Evolutionary conservation across 176 grass and related monocot genomes (phyloP).

Genomic region (Aegilops tauschii): DNA sequence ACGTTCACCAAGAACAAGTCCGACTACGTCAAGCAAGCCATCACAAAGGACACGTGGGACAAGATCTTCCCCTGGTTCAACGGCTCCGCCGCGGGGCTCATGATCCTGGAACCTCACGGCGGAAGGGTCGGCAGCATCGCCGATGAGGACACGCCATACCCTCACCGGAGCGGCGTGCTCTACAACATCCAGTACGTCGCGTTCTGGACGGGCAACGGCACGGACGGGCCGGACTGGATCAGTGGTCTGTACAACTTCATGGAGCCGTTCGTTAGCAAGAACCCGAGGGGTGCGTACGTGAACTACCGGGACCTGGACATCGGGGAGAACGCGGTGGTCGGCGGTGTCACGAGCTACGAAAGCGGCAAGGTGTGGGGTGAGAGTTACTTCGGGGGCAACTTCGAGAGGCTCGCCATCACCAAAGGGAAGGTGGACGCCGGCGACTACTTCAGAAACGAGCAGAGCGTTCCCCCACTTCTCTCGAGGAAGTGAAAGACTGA

Average conservation of each 20-base stretch:
- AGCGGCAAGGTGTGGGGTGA: conserved; percentile 42
- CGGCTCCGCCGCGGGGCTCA: background rate
- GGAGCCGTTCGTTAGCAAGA: conserved; percentile 35
- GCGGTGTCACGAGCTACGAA: conserved; percentile 29
- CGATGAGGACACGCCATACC: conserved; percentile 14
- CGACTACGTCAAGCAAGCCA: conserved; percentile 35
- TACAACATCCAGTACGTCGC: conserved; percentile 44
- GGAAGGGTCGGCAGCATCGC: conserved; percentile 1
- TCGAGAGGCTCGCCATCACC: conserved; percentile 27
- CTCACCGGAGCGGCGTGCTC: conserved; percentile 29
- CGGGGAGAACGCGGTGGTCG: conserved; percentile 31
- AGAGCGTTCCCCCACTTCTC: conserved; percentile 48
- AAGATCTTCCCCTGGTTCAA: conserved; percentile 11
- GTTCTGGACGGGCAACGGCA: background rate
- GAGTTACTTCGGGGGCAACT: conserved; percentile 45
- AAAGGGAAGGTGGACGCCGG: conserved; percentile 39
- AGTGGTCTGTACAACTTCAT: conserved; percentile 15
- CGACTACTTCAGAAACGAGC: conserved; percentile 62
- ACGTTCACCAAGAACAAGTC: conserved; percentile 21
- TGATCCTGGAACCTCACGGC: conserved; percentile 33
- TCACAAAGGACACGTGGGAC: background rate
- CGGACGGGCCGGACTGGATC: conserved; percentile 18
- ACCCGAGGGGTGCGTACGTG: conserved; percentile 36
- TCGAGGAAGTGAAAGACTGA: background rate
- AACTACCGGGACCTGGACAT: conserved; percentile 53